Evolutionary conservation across 2,329 filamentous ascomycete genomes (phyloP).

Genomic region (Pseudopyrenochaeta lycopersici): DNA sequence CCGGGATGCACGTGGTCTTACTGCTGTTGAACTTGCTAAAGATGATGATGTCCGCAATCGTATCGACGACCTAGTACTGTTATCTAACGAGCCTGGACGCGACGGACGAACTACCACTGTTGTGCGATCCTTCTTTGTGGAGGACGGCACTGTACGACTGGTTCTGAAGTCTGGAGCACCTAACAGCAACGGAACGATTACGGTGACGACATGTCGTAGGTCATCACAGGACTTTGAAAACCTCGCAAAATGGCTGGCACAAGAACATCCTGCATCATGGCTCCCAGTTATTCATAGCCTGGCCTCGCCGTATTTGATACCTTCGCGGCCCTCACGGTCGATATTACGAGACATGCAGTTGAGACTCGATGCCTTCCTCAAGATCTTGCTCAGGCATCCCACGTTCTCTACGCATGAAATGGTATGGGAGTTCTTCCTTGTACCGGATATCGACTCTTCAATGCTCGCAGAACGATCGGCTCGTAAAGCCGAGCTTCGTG

Average conservation of each 20-base stretch:
- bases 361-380: slow-evolving; percentile 86
- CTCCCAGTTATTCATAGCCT: slow-evolving; percentile 80
- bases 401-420: slow-evolving; percentile 97
- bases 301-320: slow-evolving; percentile 90
- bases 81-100: slow-evolving; percentile 70
- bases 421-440: slow-evolving; percentile 98
- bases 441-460: slow-evolving; percentile 88
- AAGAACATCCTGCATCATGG: slow-evolving; percentile 96
- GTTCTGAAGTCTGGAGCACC: slow-evolving; percentile 94
- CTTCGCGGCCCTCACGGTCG: slow-evolving; percentile 87
- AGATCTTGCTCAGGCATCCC: slow-evolving; percentile 84
- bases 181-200: slow-evolving; percentile 82
- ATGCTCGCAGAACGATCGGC: slow-evolving; percentile 90
- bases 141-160: slow-evolving; percentile 91
- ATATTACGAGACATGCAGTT: slow-evolving; percentile 88
- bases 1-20: slow-evolving; percentile 86
- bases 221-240: slow-evolving; percentile 92
- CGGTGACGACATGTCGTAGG: slow-evolving; percentile 91
- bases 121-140: slow-evolving; percentile 94
- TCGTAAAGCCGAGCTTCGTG: slow-evolving; percentile 82
- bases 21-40: slow-evolving; percentile 94
- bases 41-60: slow-evolving; percentile 97
- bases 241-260: slow-evolving; percentile 79
- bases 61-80: slow-evolving; percentile 90
- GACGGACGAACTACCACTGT: slow-evolving; percentile 90